These are phyloP conservation scores for Penicillium olsonii DNA, from an alignment of 2,329 filamentous ascomycete species.

Conservation along the genomic window DNA sequence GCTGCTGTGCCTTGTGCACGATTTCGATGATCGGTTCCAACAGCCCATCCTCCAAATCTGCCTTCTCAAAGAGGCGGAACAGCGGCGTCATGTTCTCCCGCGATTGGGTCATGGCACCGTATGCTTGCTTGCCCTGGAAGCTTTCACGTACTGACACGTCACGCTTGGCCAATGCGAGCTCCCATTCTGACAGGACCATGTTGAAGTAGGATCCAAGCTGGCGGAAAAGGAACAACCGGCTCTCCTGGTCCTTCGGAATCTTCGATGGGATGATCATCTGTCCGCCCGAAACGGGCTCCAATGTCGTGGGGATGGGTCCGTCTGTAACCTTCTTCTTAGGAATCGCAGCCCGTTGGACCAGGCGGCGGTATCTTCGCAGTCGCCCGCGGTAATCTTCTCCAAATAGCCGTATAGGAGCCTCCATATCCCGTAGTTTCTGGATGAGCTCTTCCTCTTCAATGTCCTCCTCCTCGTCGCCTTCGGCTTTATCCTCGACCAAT, in stretches of 20 bases:
- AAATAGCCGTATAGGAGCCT: conserved; percentile 75
- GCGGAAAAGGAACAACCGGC: conserved; percentile 71
- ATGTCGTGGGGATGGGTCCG: conserved; percentile 83
- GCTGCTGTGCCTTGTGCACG: conserved; percentile 83
- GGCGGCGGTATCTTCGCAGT: conserved; percentile 69
- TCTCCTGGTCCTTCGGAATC: conserved; percentile 65
- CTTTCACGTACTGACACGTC: conserved; percentile 64
- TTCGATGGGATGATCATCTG: conserved; percentile 79
- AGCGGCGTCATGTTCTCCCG: conserved; percentile 85
- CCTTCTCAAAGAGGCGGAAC: conserved; percentile 84
- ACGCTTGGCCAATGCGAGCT: conserved; percentile 68
- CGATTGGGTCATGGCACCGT: conserved; percentile 82
- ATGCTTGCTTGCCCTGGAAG: conserved; percentile 77
- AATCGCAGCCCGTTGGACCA: conserved; percentile 49
- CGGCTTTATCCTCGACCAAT: conserved; percentile 48
- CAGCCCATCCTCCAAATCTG: conserved; percentile 74
- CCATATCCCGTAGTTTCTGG: conserved; percentile 66
- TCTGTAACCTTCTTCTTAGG: conserved; percentile 54
- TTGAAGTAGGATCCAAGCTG: conserved; percentile 95
- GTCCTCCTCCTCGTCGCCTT: conserved; percentile 54
- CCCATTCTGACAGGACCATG: conserved; percentile 90
- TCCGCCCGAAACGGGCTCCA: conserved; percentile 76
- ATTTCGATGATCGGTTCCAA: conserved; percentile 87
- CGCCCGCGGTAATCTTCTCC: conserved; percentile 74
- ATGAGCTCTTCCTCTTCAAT: conserved; percentile 71